A percentile compares a stretch with the other conserved stretches of the same genome.
These are phyloP conservation scores for Bisporella sp. DNA, from an alignment of 2,329 filamentous ascomycete species.

Conservation along the genomic window DNA sequence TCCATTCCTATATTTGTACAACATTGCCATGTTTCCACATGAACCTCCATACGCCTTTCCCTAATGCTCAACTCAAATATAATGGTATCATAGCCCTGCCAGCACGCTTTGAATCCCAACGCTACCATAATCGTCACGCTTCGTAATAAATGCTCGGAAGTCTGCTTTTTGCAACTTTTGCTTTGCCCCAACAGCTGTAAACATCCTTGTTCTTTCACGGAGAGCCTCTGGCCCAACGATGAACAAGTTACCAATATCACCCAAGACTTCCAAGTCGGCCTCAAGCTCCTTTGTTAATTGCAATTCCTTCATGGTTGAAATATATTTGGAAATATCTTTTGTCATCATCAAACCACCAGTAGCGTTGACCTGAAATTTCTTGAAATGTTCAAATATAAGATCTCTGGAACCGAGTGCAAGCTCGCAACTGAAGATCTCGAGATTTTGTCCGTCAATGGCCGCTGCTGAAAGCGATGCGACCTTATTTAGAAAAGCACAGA, in stretches of 20 bases:
- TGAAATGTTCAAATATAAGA: constrained; percentile 86
- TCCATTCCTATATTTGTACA: not conserved
- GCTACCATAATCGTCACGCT: constrained; percentile 75
- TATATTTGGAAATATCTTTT: constrained; percentile 93
- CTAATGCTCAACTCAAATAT: not conserved
- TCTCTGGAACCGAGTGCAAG: constrained; percentile 71
- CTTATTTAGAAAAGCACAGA: constrained; percentile 72
- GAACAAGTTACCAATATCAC: constrained; percentile 92
- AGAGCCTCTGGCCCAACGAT: constrained; percentile 82
- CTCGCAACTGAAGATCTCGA: constrained; percentile 76
- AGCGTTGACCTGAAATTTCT: constrained; percentile 87
- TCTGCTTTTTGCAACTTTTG: constrained; percentile 59
- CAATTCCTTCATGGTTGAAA: constrained; percentile 79
- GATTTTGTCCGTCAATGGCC: constrained; percentile 76
- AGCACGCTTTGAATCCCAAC: constrained; percentile 79
- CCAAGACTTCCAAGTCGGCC: constrained; percentile 72
- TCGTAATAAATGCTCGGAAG: constrained; percentile 77
- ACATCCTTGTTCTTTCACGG: constrained; percentile 59
- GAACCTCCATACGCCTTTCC: not conserved
- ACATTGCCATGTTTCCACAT: not conserved
- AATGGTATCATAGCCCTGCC: constrained; percentile 33
- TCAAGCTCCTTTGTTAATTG: constrained; percentile 62
- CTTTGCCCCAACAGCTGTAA: constrained; percentile 36
- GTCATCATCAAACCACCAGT: constrained; percentile 92
- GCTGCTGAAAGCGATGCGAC: constrained; percentile 55